Conservation (phyloP, 106 monocot genomes). For the Dioscorea zingiberensis region DNA sequence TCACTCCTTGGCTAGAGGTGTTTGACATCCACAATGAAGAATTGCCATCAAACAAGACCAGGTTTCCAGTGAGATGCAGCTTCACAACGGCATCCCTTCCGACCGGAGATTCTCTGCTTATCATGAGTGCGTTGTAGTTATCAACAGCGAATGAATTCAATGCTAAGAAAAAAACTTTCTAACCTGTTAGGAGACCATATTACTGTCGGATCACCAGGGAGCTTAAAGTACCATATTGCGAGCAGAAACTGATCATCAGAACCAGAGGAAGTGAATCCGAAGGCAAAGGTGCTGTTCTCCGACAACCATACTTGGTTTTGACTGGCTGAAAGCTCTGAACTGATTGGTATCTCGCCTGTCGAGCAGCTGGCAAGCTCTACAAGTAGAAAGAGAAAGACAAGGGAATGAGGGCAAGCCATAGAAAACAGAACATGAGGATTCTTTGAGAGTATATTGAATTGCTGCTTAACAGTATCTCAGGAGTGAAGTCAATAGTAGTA, state of each 20-base stretch:
- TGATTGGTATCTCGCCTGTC: slow-evolving; percentile 9
- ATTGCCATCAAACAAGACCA: slow-evolving; percentile 14
- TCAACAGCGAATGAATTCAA: too few relatives aligned
- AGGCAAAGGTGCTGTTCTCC: slow-evolving; percentile 20
- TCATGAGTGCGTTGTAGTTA: background rate
- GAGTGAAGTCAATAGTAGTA: background rate
- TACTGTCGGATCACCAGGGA: slow-evolving; percentile 13
- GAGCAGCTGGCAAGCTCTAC: background rate
- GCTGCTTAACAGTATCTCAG: too few relatives aligned
- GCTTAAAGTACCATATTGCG: slow-evolving; percentile 25
- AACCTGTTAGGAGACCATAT: slow-evolving; percentile 35
- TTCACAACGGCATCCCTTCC: slow-evolving; percentile 14
- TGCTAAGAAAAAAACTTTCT: too few relatives aligned
- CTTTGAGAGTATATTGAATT: too few relatives aligned
- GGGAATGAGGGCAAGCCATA: background rate
- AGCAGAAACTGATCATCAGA: slow-evolving; percentile 7
- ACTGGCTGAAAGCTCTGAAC: slow-evolving; percentile 14
- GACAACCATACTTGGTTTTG: slow-evolving; percentile 22
- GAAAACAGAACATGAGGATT: background rate
- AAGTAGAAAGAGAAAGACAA: slow-evolving; percentile 1
- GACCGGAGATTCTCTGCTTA: slow-evolving; percentile 26
- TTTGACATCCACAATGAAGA: slow-evolving; percentile 23
- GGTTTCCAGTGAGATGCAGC: slow-evolving; percentile 17
- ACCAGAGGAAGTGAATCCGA: slow-evolving; percentile 17
- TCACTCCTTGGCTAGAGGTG: slow-evolving; percentile 6